phyloP scores from a whole-genome alignment of 495 filamentous ascomycete species.

The Cenococcum geophilum region DNA sequence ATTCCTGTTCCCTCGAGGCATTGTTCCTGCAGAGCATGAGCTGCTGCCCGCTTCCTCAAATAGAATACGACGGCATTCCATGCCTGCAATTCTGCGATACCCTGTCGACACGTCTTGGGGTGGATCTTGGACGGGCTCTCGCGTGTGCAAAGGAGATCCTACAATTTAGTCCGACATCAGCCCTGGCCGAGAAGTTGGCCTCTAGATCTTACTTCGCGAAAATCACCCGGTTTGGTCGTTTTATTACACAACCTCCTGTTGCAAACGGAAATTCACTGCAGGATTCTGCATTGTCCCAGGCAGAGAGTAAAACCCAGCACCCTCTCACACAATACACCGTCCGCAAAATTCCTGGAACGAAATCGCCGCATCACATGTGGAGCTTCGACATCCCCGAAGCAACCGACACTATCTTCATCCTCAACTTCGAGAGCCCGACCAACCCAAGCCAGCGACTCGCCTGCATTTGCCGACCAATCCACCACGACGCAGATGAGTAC shows the following conservation, averaged over 20 bases:
- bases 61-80: slow-evolving; percentile 1
- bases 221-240: slow-evolving; percentile 2
- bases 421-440: slow-evolving; percentile 3
- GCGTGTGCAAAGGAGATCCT: slow-evolving; percentile 2
- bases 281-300: not conserved
- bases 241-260: not conserved
- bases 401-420: slow-evolving; percentile 1
- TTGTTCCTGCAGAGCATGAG: slow-evolving; percentile 9
- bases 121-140: not conserved
- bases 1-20: not conserved
- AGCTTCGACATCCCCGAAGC: not conserved
- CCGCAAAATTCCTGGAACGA: slow-evolving; percentile 1
- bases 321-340: not conserved
- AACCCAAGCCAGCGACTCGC: not conserved
- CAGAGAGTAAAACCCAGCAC: not conserved
- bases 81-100: slow-evolving; percentile 5
- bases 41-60: slow-evolving; percentile 3
- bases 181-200: not conserved
- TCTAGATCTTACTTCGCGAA: slow-evolving; percentile 4
- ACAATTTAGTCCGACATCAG: not conserved
- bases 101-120: slow-evolving; percentile 1
- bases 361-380: not conserved
- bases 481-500: slow-evolving; percentile 2
- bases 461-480: slow-evolving; percentile 1
- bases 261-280: not conserved